A percentile compares a stretch with the other conserved stretches of the same genome.
Conservation (phyloP, 2,329 filamentous ascomycete genomes). For the Penicillium sp. region DNA sequence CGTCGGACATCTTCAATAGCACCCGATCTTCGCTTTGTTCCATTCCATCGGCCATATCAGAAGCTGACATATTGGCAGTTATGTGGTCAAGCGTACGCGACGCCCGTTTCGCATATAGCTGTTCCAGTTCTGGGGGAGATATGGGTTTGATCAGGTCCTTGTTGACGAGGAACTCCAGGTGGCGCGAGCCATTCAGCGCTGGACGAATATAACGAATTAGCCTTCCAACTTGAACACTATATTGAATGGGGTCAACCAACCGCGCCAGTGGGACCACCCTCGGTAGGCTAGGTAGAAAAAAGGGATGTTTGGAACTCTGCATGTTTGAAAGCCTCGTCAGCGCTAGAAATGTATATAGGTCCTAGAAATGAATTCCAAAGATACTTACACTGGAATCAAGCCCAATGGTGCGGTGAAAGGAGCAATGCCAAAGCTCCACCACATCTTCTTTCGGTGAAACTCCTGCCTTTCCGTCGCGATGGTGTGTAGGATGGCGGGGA, state of each 20-base stretch:
- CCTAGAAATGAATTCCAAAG: background rate
- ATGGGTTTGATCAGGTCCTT: slow-evolving; percentile 70
- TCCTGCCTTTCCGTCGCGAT: slow-evolving; percentile 80
- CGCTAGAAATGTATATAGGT: background rate
- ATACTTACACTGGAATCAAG: slow-evolving; percentile 77
- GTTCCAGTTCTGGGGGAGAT: slow-evolving; percentile 72
- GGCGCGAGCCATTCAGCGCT: slow-evolving; percentile 80
- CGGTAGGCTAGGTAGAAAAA: slow-evolving; percentile 96
- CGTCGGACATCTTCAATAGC: slow-evolving; percentile 51
- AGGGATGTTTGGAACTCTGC: slow-evolving; percentile 85
- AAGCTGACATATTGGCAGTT: slow-evolving; percentile 31
- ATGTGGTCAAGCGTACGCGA: slow-evolving; percentile 36
- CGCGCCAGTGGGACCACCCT: slow-evolving; percentile 85
- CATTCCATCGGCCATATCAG: slow-evolving; percentile 38
- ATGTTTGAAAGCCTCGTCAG: background rate
- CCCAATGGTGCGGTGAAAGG: slow-evolving; percentile 83
- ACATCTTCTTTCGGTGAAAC: slow-evolving; percentile 75
- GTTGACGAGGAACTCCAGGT: slow-evolving; percentile 79
- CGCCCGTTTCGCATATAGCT: slow-evolving; percentile 65
- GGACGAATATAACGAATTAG: slow-evolving; percentile 20
- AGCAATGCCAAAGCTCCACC: slow-evolving; percentile 81
- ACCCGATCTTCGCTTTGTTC: slow-evolving; percentile 52
- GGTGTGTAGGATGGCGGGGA: slow-evolving; percentile 67
- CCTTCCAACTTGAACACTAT: background rate
- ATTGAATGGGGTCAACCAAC: slow-evolving; percentile 38